Conservation (phyloP, 305 asterid species). For the Solanum hybrid region DNA sequence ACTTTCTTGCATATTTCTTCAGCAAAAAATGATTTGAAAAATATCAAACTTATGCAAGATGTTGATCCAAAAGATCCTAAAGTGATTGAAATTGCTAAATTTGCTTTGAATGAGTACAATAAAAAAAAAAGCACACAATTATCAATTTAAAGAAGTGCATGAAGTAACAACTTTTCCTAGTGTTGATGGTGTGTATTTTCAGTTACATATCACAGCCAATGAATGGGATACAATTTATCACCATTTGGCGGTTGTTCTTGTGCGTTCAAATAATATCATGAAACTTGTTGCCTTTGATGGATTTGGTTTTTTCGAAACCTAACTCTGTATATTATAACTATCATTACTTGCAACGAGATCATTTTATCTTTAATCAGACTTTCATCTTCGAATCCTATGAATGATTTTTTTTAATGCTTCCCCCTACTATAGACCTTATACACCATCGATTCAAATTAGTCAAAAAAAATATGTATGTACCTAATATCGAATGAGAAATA, state of each 20-base stretch:
- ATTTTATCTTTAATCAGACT: not conserved
- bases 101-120: not conserved
- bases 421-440: not conserved
- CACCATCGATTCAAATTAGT: not conserved
- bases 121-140: not conserved
- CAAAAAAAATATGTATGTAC: not conserved
- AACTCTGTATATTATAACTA: not conserved
- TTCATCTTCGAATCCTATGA: not conserved
- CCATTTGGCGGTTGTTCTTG: not conserved
- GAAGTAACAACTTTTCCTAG: not conserved
- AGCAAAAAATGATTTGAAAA: not conserved
- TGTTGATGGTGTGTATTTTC: not conserved
- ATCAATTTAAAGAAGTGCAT: not conserved
- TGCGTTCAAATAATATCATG: not conserved
- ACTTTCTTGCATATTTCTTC: not conserved
- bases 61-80: not conserved
- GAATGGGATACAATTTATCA: not conserved
- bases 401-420: not conserved
- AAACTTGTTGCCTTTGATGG: not conserved
- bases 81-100: not conserved
- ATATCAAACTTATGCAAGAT: not conserved
- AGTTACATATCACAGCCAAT: not conserved
- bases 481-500: not conserved
- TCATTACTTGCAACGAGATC: not conserved
- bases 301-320: not conserved